Percentiles rank a stretch among this genome's conserved stretches.
Evolutionary conservation across 306 rosid species (phyloP).

Genomic region (Corylus heterophylla): DNA sequence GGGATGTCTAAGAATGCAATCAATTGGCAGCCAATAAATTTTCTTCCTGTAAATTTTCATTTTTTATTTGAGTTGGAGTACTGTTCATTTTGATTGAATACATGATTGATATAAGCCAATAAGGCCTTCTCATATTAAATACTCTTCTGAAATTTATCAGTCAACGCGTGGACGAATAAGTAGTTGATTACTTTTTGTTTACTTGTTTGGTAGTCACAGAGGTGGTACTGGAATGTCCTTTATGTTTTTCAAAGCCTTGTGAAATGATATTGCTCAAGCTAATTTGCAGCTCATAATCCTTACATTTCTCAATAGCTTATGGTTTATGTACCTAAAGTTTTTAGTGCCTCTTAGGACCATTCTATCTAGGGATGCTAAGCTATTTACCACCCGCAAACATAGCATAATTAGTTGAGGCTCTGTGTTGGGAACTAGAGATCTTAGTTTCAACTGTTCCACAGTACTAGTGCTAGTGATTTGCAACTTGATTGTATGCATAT

Average conservation of each 20-base stretch:
- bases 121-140: background rate
- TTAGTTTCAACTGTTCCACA: background rate
- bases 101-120: background rate
- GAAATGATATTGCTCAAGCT: background rate
- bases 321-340: background rate
- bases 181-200: background rate
- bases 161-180: background rate
- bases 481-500: background rate
- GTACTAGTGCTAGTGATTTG: background rate
- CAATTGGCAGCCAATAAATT: background rate
- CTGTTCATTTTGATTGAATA: background rate
- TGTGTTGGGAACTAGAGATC: background rate
- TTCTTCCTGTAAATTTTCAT: background rate
- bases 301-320: background rate
- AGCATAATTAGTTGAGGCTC: background rate
- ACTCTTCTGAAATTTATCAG: background rate
- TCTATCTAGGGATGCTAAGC: background rate
- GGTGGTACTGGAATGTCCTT: background rate
- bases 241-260: background rate
- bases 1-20: slow-evolving; percentile 4
- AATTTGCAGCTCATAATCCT: background rate
- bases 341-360: background rate
- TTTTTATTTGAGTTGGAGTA: background rate
- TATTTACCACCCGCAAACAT: background rate
- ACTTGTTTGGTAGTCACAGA: background rate